Conservation (phyloP, 202 grass and related monocot species). For the Panicum virgatum region DNA sequence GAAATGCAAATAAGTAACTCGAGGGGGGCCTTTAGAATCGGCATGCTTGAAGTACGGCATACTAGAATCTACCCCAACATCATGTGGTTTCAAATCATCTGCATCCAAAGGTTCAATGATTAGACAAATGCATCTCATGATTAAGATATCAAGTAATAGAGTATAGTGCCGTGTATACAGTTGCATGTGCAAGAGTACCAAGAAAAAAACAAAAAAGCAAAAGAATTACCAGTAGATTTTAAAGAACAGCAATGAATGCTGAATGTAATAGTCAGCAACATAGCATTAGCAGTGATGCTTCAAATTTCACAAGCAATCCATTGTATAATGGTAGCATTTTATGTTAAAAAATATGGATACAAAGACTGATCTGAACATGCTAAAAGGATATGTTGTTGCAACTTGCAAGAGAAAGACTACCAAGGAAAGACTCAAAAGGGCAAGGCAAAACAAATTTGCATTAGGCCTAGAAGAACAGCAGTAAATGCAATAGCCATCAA, state of each 20-base stretch:
- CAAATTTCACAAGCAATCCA: neutral
- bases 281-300: neutral
- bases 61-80: constrained; percentile 51
- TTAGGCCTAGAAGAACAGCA: neutral
- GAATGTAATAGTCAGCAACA: neutral
- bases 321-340: neutral
- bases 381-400: neutral
- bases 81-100: constrained; percentile 55
- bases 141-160: neutral
- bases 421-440: neutral
- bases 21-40: constrained; percentile 32
- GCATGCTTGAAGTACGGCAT: constrained; percentile 53
- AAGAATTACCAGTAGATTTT: neutral
- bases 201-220: neutral
- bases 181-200: neutral
- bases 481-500: neutral
- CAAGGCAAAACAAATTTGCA: neutral
- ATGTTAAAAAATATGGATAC: neutral
- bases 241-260: neutral
- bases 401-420: neutral
- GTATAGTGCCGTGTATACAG: neutral
- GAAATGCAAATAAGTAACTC: constrained; percentile 75
- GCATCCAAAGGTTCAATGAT: constrained; percentile 15
- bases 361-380: neutral
- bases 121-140: neutral